Conservation (phyloP, 768 basidiomycete genomes). For the Austroboletus eburneus region DNA sequence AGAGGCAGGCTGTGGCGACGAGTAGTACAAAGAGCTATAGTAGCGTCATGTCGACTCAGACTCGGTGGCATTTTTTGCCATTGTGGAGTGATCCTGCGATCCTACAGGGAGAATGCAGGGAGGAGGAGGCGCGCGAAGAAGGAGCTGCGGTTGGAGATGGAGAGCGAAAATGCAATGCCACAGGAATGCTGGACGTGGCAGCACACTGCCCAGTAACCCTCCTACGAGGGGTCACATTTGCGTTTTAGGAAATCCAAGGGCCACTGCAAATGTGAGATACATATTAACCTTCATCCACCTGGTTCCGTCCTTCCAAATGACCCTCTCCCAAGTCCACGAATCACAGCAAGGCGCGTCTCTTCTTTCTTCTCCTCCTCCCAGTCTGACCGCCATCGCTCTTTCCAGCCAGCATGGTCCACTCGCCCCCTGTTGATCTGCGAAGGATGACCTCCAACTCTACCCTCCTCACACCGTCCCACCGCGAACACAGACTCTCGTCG, state of each 20-base stretch:
- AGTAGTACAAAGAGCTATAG: too few species aligned
- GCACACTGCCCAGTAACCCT: slow-evolving; percentile 1
- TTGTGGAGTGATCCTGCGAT: background rate
- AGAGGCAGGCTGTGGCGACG: too few species aligned
- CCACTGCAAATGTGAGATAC: background rate
- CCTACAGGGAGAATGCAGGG: background rate
- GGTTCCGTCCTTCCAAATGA: slow-evolving; percentile 15
- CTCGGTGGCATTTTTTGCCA: too few species aligned
- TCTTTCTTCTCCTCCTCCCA: background rate
- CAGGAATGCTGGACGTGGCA: background rate
- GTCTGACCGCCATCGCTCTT: background rate
- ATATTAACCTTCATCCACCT: slow-evolving; percentile 14
- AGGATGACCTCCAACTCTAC: slow-evolving; percentile 51
- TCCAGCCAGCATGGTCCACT: slow-evolving; percentile 19
- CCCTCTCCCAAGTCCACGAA: slow-evolving; percentile 14
- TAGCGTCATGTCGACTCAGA: too few species aligned
- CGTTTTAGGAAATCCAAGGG: background rate
- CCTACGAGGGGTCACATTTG: slow-evolving; percentile 1
- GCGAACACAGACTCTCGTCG: slow-evolving; percentile 38
- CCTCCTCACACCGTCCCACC: slow-evolving; percentile 38
- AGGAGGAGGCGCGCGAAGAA: background rate
- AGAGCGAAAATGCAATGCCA: slow-evolving; percentile 3
- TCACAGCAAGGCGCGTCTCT: slow-evolving; percentile 15
- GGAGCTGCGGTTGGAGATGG: slow-evolving; percentile 3
- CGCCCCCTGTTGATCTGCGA: slow-evolving; percentile 45